Evolutionary conservation across 345 rosid species (phyloP), one percentile per base, ranked within the genome.

Genomic region (Carallia brachiata): DNA sequence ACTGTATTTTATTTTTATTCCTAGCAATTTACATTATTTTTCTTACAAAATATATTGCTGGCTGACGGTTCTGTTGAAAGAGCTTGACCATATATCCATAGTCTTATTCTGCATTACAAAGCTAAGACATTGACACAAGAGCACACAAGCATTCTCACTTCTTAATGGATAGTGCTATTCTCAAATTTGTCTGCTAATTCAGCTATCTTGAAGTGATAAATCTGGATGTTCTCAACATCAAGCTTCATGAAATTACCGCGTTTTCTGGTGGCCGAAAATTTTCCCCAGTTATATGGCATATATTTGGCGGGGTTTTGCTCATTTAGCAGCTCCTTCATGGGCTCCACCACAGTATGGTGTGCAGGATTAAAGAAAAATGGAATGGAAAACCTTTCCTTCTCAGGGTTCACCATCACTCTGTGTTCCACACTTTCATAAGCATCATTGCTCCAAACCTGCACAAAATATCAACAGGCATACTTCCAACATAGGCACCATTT

Each of bases 401-500:
- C 73, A 7, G 76, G 52, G 70, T 83, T 83, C 79, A 81, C 84
- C 68, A 75, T 68, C 9, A 73, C 86, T 53, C 82, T 77, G 52
- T 81, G 86, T 71, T 85, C 89, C 59, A 77, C 89, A 53, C 89
- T 83, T 58, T 78, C 75, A 28, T 85, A 85, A 7, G 70, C 62
- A 6, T 85, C 89, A 55, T 85, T 85, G 66, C 84, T 85, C 83
- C 84, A 85, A 13, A 79, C 86, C 86, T 83, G 48, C 65, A 52
- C 18, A 56, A n/a, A 12, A 1, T 32, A 39, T 5, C 4, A 1
- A 39, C 9, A 39, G 44, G 6, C 1, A 7, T 39, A 15, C 17
- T 7, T 23, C 6, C 54, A 6, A n/a, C 16, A 32, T 32, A 32
- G 34, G 7, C 44, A 39, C 9, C 9, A 39, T 39, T 39, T 39